A percentile compares a stretch with the other conserved stretches of the same genome.
These are phyloP conservation scores for Teratosphaeria zuluensis DNA, from an alignment of 2,329 filamentous ascomycete genomes.

Conservation along the genomic window DNA sequence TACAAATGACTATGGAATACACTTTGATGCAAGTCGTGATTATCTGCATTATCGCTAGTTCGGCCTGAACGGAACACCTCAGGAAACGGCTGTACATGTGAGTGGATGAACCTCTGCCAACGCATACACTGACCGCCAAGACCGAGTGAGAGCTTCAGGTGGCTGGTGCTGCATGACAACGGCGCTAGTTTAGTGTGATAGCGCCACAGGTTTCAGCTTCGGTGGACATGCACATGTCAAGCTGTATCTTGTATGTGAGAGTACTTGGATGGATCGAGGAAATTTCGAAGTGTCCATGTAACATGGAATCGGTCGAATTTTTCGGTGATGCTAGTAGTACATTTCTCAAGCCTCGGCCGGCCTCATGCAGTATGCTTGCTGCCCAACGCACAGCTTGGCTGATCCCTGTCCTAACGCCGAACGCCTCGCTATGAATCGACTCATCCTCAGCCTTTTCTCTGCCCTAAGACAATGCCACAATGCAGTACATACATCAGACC, in stretches of 20 bases:
- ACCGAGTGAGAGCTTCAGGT: neutral
- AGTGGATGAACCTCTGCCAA: neutral
- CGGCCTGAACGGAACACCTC: neutral
- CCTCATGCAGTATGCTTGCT: neutral
- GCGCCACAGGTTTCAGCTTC: neutral
- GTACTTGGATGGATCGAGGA: neutral
- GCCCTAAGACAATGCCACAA: neutral
- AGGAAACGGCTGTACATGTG: neutral
- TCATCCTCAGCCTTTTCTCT: neutral
- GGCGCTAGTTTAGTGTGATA: neutral
- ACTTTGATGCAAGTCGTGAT: neutral
- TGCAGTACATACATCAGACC: neutral
- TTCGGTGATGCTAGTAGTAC: neutral
- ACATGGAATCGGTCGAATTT: neutral
- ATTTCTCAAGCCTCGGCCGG: neutral
- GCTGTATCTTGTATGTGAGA: neutral
- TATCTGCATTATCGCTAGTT: neutral
- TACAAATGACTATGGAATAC: neutral
- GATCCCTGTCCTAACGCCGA: neutral
- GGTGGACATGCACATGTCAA: neutral
- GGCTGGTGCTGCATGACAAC: neutral
- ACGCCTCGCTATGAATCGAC: neutral
- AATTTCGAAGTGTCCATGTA: neutral
- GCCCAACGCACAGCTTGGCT: neutral
- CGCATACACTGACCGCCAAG: neutral